Base-by-base conservation (phyloP, 2,329 filamentous ascomycete species). In the Fusarium sp. region DNA sequence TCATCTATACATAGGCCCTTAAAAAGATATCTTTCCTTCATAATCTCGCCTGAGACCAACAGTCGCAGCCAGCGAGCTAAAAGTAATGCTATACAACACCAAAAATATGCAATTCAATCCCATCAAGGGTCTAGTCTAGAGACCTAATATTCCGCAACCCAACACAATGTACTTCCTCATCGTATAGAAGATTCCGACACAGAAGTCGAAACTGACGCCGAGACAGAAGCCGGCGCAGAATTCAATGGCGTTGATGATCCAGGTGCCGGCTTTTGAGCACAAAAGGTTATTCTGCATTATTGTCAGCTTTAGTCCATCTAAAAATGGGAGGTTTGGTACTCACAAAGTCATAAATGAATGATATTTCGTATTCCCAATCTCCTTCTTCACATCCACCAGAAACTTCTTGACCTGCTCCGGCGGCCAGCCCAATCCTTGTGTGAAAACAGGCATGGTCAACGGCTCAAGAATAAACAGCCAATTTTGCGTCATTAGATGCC, bases 331-430 rank as follows among this genome's bases (percentile, higher is more conserved):
- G n/a, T 20, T 41, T 55, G 2, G 39, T 50, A 70, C 74, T 72
- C 35, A 76, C 74, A 76, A 59, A 22, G 74, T 76, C 74, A 76
- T 76, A 55, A 71, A 76, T 24, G 74, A 76, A 58, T 76, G 74
- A 35, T 76, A 76, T 54, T 74, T 41, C 26, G 61, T 76, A 36
- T 76, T 71, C 18, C 39, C 59, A 70, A 76, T 65, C 51, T 76
- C 74, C 53, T 48, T 68, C 55, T 63, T 61, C 47, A 76, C 74
- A n/a, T 76, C 70, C 8, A 3, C 33, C 36, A 76, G 45, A 61
- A 76, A 68, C 31, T 48, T 38, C 36, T 66, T 71, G 0, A 76
- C 67, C 50, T 76, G 8, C 2, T 76, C 74, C 5, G 64, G 57
- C 55, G 70, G 28, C 74, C 74, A 76, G 5, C 74, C 74, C n/a